Evolutionary conservation across 2,329 filamentous ascomycete genomes (phyloP).

Genomic region (Akanthomyces uredinophilus): DNA sequence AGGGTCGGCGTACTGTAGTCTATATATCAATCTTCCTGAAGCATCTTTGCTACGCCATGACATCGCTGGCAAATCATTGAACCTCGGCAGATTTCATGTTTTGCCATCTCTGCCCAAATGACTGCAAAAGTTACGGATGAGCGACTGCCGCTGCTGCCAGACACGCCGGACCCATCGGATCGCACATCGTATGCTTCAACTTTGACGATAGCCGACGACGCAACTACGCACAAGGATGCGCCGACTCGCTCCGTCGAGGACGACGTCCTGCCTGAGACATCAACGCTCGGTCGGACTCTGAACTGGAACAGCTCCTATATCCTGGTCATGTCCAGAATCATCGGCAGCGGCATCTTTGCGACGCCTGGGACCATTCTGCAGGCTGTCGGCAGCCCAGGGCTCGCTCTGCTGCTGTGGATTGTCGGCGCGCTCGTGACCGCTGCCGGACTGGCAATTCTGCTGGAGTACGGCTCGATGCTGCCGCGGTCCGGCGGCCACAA

Average conservation of each 20-base stretch:
- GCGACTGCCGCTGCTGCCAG: slow-evolving; percentile 7
- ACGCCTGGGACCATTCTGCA: slow-evolving; percentile 64
- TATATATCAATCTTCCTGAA: not conserved
- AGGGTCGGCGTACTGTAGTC: not conserved
- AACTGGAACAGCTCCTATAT: slow-evolving; percentile 61
- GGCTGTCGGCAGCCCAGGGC: slow-evolving; percentile 60
- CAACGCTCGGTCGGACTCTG: slow-evolving; percentile 52
- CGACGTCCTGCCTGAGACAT: slow-evolving; percentile 55
- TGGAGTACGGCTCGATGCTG: slow-evolving; percentile 68
- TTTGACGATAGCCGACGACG: not conserved
- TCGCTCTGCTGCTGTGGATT: slow-evolving; percentile 59
- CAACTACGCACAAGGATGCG: slow-evolving; percentile 6
- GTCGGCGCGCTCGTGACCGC: slow-evolving; percentile 56
- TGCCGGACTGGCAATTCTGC: slow-evolving; percentile 54
- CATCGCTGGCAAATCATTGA: not conserved
- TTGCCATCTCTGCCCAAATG: not conserved
- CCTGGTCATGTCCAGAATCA: slow-evolving; percentile 62
- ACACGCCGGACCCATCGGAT: not conserved
- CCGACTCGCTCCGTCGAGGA: slow-evolving; percentile 42
- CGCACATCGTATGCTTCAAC: not conserved
- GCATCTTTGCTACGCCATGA: too few species aligned
- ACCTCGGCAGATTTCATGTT: not conserved
- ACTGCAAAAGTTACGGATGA: not conserved
- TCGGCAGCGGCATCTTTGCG: slow-evolving; percentile 68
- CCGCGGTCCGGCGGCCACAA: slow-evolving; percentile 64